These are phyloP conservation scores for Fusarium sp. DNA, from an alignment of 2,329 filamentous ascomycete species.

Conservation along the genomic window DNA sequence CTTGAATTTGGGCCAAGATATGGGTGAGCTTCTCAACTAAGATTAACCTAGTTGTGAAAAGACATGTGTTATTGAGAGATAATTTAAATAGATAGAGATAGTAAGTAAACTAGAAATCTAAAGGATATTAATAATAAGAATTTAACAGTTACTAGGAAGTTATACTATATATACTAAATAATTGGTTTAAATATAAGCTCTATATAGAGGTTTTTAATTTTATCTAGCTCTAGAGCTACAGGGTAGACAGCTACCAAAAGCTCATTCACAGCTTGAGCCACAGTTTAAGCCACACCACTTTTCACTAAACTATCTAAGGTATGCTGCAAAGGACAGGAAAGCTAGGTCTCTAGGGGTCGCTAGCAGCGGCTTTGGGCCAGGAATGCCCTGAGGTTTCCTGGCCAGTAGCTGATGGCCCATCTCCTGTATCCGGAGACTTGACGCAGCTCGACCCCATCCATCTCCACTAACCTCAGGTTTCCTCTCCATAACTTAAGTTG, in stretches of 20 bases:
- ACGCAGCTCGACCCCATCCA: constrained; percentile 31
- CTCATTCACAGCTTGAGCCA: constrained; percentile 1
- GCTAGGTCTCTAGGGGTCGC: constrained; percentile 1
- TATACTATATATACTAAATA: no score
- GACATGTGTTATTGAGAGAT: no score
- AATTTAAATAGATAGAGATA: no score
- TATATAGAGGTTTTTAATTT: no score
- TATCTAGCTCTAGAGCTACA: not conserved
- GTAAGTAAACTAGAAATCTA: no score
- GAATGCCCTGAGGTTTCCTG: constrained; percentile 36
- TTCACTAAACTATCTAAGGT: not conserved
- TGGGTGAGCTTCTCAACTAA: not conserved
- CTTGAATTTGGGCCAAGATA: no score
- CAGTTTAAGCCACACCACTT: constrained; percentile 7
- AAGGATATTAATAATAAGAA: no score
- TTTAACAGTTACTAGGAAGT: no score
- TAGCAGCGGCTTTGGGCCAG: constrained; percentile 32
- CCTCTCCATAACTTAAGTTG: constrained; percentile 27
- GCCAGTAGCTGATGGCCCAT: constrained; percentile 26
- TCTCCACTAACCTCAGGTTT: constrained; percentile 27
- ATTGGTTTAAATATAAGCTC: no score
- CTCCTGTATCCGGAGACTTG: constrained; percentile 36
- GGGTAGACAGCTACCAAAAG: not conserved
- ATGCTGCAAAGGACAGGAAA: not conserved
- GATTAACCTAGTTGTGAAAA: no score